A percentile compares a stretch with the other conserved stretches of the same genome.
Conservation (phyloP, 202 grass and related monocot species). For the Miscanthus sacchariflorus region DNA sequence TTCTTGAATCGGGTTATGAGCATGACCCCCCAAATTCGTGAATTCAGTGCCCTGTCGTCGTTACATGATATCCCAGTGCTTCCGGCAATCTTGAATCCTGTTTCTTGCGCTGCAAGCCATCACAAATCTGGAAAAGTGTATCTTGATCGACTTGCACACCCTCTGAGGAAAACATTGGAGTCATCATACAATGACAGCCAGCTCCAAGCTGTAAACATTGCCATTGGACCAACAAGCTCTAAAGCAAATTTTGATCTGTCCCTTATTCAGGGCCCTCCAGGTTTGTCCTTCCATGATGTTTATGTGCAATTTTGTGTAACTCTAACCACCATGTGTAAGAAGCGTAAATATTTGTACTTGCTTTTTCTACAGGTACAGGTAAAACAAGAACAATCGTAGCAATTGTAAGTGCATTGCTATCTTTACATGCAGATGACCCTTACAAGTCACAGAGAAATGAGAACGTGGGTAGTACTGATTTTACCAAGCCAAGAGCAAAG, state of each 20-base stretch:
- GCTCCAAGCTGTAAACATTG: constrained; percentile 76
- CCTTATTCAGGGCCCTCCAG: constrained; percentile 98
- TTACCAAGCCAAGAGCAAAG: constrained; percentile 62
- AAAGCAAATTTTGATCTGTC: constrained; percentile 74
- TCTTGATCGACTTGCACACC: constrained; percentile 66
- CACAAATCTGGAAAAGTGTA: constrained; percentile 57
- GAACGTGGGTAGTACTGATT: constrained; percentile 42
- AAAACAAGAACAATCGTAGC: constrained; percentile 83
- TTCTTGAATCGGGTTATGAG: constrained; percentile 87
- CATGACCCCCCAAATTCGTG: constrained; percentile 87
- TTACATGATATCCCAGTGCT: constrained; percentile 91
- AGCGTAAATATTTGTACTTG: constrained; percentile 17
- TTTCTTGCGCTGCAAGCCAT: constrained; percentile 52
- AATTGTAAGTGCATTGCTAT: constrained; percentile 71
- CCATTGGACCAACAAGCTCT: constrained; percentile 52
- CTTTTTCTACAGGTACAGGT: constrained; percentile 69
- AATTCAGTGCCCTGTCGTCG: constrained; percentile 93
- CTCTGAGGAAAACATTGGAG: constrained; percentile 70
- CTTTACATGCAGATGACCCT: constrained; percentile 54
- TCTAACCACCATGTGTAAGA: not conserved
- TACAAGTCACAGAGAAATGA: constrained; percentile 55
- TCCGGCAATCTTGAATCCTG: constrained; percentile 84
- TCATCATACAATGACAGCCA: constrained; percentile 89
- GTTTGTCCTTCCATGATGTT: constrained; percentile 53
- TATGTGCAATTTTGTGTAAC: constrained; percentile 23